Base-by-base conservation (phyloP, 2,329 filamentous ascomycete genomes). In the Botrytis sinoallii region DNA sequence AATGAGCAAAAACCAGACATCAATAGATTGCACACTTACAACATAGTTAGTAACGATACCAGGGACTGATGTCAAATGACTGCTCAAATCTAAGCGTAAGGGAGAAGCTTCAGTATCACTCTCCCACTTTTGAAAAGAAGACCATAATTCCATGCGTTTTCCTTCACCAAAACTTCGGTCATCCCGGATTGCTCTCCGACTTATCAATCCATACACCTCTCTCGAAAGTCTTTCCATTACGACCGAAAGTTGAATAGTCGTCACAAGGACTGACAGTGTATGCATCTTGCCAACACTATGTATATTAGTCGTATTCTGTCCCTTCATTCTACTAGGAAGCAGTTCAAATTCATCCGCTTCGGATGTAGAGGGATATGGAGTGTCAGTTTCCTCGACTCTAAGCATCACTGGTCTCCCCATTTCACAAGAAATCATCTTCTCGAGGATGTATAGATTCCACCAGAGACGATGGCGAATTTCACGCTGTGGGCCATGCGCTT, bases 321-420 rank as follows among this genome's bases (percentile, higher is more conserved):
- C 52, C 70, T 70, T 73, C 66, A 32, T 69, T 38, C 32, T 76
- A 4, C 73, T 59, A 18, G 78, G 76, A 76, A 80, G 78, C 25
- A 81, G 73, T 63, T 81, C 79, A 69, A 79, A 81, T 52, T 81
- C 79, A 57, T 81, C 79, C 14, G 79, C 77, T 61, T 81, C 79
- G 1, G 75, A 76, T 20, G 75, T 74, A 1, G 79, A 80, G 9
- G 79, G 79, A 70, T 77, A 79, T 14, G 78, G 77, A 35, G 76
- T 75, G 68, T 81, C 79, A 20, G 77, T 72, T 60, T 81, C 79
- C 64, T 81, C 79, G 0, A 73, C 67, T 57, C 79, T 68, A 10
- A 81, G 60, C 16, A 80, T 46, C 29, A 80, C 71, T 16, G 79
- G 79, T 40, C 78, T 75, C 16, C 79, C 79, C 75, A 79, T 79